phyloP scores from a whole-genome alignment of 2,329 filamentous ascomycete species.

The Aspergillus cejpii region DNA sequence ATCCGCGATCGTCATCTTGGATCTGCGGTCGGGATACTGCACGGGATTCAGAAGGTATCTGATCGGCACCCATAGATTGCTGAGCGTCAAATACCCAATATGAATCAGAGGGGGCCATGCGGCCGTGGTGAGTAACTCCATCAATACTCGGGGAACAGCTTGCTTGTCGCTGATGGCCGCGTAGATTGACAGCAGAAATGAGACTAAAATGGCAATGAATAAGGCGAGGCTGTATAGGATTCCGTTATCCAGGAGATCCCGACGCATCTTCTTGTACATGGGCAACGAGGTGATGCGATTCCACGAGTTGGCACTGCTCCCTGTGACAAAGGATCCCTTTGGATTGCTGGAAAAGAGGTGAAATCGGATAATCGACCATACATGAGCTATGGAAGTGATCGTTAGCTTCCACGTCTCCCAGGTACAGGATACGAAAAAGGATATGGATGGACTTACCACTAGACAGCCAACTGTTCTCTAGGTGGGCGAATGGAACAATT shows the following conservation, averaged over 20 bases:
- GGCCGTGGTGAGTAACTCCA: constrained; percentile 9
- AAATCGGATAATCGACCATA: constrained; percentile 20
- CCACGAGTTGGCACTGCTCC: constrained; percentile 23
- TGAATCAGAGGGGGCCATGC: constrained; percentile 23
- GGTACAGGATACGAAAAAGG: neutral
- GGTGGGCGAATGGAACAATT: constrained; percentile 20
- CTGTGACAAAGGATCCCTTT: constrained; percentile 27
- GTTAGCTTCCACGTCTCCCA: too few relatives aligned
- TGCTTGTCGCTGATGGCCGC: neutral
- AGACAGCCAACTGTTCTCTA: constrained; percentile 27
- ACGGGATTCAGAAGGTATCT: constrained; percentile 18
- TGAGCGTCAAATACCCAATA: constrained; percentile 13
- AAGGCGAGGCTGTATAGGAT: constrained; percentile 14
- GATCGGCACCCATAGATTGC: constrained; percentile 19
- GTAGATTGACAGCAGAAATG: neutral
- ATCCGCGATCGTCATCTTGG: neutral
- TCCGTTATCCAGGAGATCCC: constrained; percentile 16
- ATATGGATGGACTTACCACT: constrained; percentile 14
- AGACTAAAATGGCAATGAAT: constrained; percentile 8
- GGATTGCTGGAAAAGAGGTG: constrained; percentile 21
- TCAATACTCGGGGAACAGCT: neutral
- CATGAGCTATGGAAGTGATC: too few relatives aligned
- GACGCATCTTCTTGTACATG: constrained; percentile 5
- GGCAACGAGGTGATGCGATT: constrained; percentile 12
- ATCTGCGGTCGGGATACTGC: constrained; percentile 4